Evolutionary conservation across 768 basidiomycete species (phyloP), one percentile per base, ranked within the genome.

Genomic region (Pleurotus eryngii): DNA sequence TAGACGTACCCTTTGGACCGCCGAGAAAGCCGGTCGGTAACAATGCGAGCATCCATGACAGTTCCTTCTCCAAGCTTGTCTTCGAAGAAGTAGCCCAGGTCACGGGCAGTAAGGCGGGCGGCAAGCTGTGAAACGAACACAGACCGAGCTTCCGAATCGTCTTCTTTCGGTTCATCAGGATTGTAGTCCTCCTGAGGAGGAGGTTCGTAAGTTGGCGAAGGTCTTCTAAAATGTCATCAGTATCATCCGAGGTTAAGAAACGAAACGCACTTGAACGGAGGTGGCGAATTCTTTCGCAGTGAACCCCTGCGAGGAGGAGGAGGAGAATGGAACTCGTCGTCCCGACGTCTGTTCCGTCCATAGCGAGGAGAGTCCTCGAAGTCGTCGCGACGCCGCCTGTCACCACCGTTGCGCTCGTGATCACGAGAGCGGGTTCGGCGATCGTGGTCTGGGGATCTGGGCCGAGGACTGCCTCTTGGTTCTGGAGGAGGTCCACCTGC

Each of bases 111-210:
- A 70, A 98, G 85, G 68, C 94, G 89, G 60, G 95, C 94, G 65
- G 97, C 93, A 70, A 99, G 87, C 76, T 98, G 97, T 65, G 95
- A 96, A 69, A 97, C 94, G 75, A 98, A 98, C 64, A 98, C 93
- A 65, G 97, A 98, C 72, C 97, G 90, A 68, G 92, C 89, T 85
- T 98, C 97, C 56, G 93, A 95, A 68, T 98, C 96, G 69, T 98
- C 94, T 72, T 95, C 92, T 66, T 89, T 89, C 5, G 89, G 88
- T 62, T 98, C 94, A 63, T 96, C 92, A 27, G 87, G 86, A 62
- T 89, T 89, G 68, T 86, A 89, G 18, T 76, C 77, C 63, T 92
- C 91, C 37, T 86, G 81, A 26, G 74, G 73, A 24, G 82, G 81
- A 17, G 80, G 76, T 43, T 89, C 89, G 63, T 91, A 89, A 26